A percentile compares a stretch with the other conserved stretches of the same genome.
phyloP scores from a whole-genome alignment of 2,329 filamentous ascomycete genomes.

The Dactylonectria macrodidyma region DNA sequence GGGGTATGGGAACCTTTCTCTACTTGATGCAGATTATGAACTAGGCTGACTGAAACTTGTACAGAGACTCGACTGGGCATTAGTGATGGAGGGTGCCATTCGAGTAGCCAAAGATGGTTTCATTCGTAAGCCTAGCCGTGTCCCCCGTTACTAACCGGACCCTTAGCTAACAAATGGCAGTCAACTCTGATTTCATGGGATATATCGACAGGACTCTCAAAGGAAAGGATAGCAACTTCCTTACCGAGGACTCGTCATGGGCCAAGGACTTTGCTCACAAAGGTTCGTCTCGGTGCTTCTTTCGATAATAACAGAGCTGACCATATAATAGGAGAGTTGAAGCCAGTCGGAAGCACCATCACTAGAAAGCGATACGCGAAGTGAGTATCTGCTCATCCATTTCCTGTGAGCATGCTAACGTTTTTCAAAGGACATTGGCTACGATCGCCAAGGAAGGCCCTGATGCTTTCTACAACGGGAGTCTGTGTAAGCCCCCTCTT shows the following conservation, averaged over 20 bases:
- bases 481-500: conserved; percentile 63
- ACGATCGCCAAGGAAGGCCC: conserved; percentile 81
- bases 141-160: conserved; percentile 18
- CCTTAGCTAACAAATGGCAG: conserved; percentile 51
- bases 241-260: conserved; percentile 83
- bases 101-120: conserved; percentile 83
- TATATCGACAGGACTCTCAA: conserved; percentile 75
- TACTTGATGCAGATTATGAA: neutral
- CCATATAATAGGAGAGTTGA: conserved; percentile 65
- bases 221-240: conserved; percentile 67
- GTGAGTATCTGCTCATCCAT: conserved; percentile 30
- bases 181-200: conserved; percentile 80
- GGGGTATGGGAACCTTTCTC: conserved; percentile 62
- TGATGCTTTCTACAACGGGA: conserved; percentile 81
- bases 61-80: conserved; percentile 75
- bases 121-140: conserved; percentile 51
- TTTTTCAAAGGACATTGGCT: conserved; percentile 72
- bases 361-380: conserved; percentile 84
- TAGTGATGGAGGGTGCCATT: conserved; percentile 81
- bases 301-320: conserved; percentile 11
- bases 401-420: neutral
- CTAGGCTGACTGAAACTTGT: conserved; percentile 11
- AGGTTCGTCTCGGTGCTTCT: conserved; percentile 55
- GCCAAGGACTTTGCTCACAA: conserved; percentile 91
- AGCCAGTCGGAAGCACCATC: conserved; percentile 83